phyloP scores from a whole-genome alignment of 768 basidiomycete species.

The Naganishia vaughanmartiniae region DNA sequence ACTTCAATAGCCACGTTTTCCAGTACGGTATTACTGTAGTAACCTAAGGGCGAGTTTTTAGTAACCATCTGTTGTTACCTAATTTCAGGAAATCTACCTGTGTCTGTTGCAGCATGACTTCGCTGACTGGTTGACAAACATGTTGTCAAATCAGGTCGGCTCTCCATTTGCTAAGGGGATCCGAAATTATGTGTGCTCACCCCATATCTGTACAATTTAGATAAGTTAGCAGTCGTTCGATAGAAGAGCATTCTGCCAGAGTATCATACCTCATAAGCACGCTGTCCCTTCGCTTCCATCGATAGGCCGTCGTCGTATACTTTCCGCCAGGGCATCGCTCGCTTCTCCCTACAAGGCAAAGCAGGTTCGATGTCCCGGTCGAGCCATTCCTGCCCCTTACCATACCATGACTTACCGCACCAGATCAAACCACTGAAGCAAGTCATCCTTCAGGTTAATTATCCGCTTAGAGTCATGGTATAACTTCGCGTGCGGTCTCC shows the following conservation, averaged over 20 bases:
- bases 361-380: neutral
- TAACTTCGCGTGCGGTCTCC: constrained; percentile 12
- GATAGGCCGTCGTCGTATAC: constrained; percentile 57
- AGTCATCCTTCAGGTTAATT: constrained; percentile 36
- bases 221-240: neutral
- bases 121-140: constrained; percentile 50
- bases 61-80: neutral
- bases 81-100: constrained; percentile 60
- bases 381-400: neutral
- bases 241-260: neutral
- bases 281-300: constrained; percentile 67
- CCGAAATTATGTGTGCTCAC: neutral
- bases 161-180: neutral
- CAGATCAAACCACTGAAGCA: constrained; percentile 65
- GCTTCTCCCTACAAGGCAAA: constrained; percentile 51
- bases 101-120: constrained; percentile 96
- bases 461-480: constrained; percentile 38
- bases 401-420: constrained; percentile 55
- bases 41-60: neutral
- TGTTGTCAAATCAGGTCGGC: neutral
- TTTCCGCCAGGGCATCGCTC: constrained; percentile 93
- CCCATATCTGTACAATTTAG: constrained; percentile 6
- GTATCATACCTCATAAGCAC: constrained; percentile 78
- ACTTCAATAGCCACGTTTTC: constrained; percentile 78
- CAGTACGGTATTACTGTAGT: constrained; percentile 84